These are phyloP conservation scores for Candida hungchunana DNA, from an alignment of 805 yeast genomes.

Conservation along the genomic window DNA sequence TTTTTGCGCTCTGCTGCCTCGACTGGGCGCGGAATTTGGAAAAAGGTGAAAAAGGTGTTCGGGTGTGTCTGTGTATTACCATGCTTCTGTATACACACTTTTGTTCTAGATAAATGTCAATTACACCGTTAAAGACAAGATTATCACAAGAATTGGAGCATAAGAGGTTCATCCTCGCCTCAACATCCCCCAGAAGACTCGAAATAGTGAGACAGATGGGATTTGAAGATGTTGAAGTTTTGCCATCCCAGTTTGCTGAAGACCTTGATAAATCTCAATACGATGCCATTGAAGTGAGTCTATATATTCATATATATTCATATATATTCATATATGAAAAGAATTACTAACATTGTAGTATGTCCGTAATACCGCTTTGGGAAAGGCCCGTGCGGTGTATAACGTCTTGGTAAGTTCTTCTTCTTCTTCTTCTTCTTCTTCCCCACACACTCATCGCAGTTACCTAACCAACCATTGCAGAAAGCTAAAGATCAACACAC, in stretches of 20 bases:
- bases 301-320: slow-evolving; percentile 6
- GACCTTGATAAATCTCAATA: slow-evolving; percentile 52
- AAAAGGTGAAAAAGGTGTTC: too few species aligned
- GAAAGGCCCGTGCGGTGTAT: slow-evolving; percentile 64
- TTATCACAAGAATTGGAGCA: too few species aligned
- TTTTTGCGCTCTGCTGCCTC: too few species aligned
- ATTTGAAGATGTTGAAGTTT: slow-evolving; percentile 38
- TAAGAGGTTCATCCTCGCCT: slow-evolving; percentile 57
- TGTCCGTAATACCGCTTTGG: slow-evolving; percentile 64
- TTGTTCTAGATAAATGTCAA: too few species aligned
- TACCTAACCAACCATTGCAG: slow-evolving; percentile 6
- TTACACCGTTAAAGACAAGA: too few species aligned
- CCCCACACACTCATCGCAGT: too few species aligned
- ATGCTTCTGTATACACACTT: too few species aligned
- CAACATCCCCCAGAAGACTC: slow-evolving; percentile 76
- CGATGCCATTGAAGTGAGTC: slow-evolving; percentile 41
- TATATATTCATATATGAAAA: slow-evolving; percentile 61
- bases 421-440: neutral
- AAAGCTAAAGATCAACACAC: slow-evolving; percentile 6
- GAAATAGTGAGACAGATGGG: slow-evolving; percentile 67
- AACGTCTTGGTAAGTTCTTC: slow-evolving; percentile 29
- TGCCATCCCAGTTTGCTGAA: slow-evolving; percentile 73
- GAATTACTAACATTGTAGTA: slow-evolving; percentile 35
- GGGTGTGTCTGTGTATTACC: too few species aligned
- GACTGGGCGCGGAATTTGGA: too few species aligned